Evolutionary conservation across 331 rosid genomes (phyloP), one percentile per base, ranked within the genome.

Genomic region (Erythrophleum ivorense): DNA sequence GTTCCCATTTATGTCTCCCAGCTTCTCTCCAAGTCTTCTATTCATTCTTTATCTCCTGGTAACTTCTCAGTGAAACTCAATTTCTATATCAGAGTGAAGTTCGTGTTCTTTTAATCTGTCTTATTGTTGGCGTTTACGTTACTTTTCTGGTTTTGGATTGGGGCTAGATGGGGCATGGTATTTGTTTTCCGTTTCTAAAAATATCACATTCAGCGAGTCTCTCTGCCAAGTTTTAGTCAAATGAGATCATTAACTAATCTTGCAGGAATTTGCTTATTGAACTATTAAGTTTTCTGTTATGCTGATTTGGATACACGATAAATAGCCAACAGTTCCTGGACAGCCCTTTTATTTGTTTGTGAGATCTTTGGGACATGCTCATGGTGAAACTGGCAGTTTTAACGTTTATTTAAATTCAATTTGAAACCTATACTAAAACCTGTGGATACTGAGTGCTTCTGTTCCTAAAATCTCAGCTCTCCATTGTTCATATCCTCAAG

Each of bases 1-100:
- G 88, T 84, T 60, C 91, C 98, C 73, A 84, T 93, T 86, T 90
- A 84, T 54, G 86, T 82, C 40, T 89, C 98, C 59, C 90, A 91
- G 68, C 78, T 80, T 38, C 57, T 72, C 62, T 77, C 89, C 74
- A 71, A 79, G 65, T 81, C 87, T 75, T 84, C 90, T 55, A 16
- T 87, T 3, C 33, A 57, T 76, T 58, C 71, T 76, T 81, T 87
- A 12, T 70, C 84, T 40, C 71, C 85, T 43, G 93, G 97, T 93
- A 84, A 63, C 78, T 45, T 69, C 62, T 75, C 40, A 50, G 34
- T 53, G 50, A 74, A 45, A 60, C 63, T 21, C 18, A 29, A 40
- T n/a, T 53, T 71, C 8, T 24, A 18, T 6, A 3, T 65, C 18
- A 13, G 36, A 34, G 65, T 6, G 45, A 50, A 63, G n/a, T 43